Conservation (phyloP, 2,329 filamentous ascomycete genomes). For the Endoconidiophora laricicola region DNA sequence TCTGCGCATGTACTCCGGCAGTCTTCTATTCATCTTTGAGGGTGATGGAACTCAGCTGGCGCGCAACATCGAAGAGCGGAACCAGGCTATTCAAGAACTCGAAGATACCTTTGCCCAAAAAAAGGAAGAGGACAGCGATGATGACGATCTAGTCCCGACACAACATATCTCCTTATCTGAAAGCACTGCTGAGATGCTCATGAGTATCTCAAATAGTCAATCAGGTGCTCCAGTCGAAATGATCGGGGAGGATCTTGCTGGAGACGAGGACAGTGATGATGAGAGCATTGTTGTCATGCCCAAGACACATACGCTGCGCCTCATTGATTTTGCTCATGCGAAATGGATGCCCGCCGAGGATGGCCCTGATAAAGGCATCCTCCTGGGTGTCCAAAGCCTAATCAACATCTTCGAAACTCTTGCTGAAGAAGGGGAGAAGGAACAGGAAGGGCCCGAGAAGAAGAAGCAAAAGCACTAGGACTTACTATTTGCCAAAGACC, state of each 20-base stretch:
- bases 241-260: constrained; percentile 14
- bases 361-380: constrained; percentile 71
- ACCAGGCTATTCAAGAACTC: constrained; percentile 28
- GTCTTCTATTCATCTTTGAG: constrained; percentile 47
- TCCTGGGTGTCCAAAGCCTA: constrained; percentile 58
- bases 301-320: constrained; percentile 56
- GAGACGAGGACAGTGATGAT: constrained; percentile 25
- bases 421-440: neutral
- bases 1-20: constrained; percentile 47
- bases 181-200: too few species aligned
- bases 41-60: constrained; percentile 41
- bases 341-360: constrained; percentile 56
- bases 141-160: constrained; percentile 19
- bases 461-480: constrained; percentile 1
- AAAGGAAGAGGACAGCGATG: constrained; percentile 16
- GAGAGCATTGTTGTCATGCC: constrained; percentile 29
- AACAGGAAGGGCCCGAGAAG: neutral
- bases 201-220: neutral
- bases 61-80: constrained; percentile 36
- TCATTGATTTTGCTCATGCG: constrained; percentile 97
- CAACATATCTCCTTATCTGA: too few species aligned
- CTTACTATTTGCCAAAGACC: too few species aligned
- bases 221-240: too few species aligned
- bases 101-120: constrained; percentile 10
- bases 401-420: constrained; percentile 53